Evolutionary conservation across 164 flowering plant genomes (phyloP).

Genomic region (Stephania yunnanensis): DNA sequence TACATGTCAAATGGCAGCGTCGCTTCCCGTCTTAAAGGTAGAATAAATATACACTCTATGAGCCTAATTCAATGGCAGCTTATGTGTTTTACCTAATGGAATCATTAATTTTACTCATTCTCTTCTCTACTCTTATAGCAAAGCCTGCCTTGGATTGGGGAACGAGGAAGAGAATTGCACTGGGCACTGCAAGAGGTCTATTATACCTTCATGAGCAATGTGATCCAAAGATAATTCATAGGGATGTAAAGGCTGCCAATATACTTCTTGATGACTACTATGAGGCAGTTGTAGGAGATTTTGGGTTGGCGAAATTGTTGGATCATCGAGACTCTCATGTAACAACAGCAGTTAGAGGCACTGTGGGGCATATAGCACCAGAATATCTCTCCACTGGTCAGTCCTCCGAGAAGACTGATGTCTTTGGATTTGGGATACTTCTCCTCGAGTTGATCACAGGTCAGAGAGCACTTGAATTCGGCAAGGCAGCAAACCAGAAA

Average conservation of each 20-base stretch:
- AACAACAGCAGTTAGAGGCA: constrained; percentile 91
- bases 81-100: no score
- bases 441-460: constrained; percentile 91
- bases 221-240: constrained; percentile 87
- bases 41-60: background rate
- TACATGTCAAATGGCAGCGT: constrained; percentile 86
- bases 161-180: constrained; percentile 74
- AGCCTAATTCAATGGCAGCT: no score
- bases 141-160: constrained; percentile 76
- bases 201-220: constrained; percentile 91
- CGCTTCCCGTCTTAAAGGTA: constrained; percentile 76
- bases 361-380: constrained; percentile 96
- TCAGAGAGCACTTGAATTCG: constrained; percentile 77
- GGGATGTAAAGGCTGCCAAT: constrained; percentile 93
- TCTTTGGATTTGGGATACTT: constrained; percentile 89
- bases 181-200: constrained; percentile 82
- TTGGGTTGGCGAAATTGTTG: constrained; percentile 88
- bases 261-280: constrained; percentile 78
- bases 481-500: constrained; percentile 82
- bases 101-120: background rate
- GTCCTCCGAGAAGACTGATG: constrained; percentile 93
- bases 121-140: constrained; percentile 26
- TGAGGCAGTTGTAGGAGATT: constrained; percentile 94
- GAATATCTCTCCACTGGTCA: constrained; percentile 94
- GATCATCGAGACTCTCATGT: constrained; percentile 92